Evolutionary conservation across 352 stramenopile genomes (phyloP).

Genomic region (Phytophthora pseudosyringae): DNA sequence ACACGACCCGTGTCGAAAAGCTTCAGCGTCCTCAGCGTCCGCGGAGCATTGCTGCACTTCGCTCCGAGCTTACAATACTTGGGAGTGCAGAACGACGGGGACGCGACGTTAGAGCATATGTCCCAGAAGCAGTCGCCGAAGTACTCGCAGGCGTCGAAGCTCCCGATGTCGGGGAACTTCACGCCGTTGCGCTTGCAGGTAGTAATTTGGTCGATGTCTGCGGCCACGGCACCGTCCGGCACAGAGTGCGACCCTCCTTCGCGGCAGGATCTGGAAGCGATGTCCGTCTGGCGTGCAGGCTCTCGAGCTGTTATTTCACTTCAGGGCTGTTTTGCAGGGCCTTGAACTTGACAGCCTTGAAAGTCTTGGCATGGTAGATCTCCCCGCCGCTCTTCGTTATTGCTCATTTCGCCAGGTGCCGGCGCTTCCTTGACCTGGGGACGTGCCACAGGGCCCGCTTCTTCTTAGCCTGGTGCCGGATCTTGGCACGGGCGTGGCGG

Average conservation of each 20-base stretch:
- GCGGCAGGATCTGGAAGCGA: background rate
- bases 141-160: constrained; percentile 8
- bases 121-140: constrained; percentile 5
- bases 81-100: background rate
- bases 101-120: background rate
- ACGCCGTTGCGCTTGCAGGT: constrained; percentile 10
- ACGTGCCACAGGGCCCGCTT: constrained; percentile 5
- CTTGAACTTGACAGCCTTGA: background rate
- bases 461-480: constrained; percentile 12
- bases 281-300: background rate
- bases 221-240: background rate
- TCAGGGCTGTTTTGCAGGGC: constrained; percentile 1
- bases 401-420: constrained; percentile 5
- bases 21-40: background rate
- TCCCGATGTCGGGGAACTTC: constrained; percentile 3
- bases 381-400: constrained; percentile 2
- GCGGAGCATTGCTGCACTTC: background rate
- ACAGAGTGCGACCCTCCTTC: background rate
- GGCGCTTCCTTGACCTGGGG: constrained; percentile 2
- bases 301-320: constrained; percentile 1
- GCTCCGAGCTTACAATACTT: background rate
- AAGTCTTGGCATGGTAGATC: constrained; percentile 13
- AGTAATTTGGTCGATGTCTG: background rate
- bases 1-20: background rate
- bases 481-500: constrained; percentile 14